phyloP scores from a whole-genome alignment of 2,329 filamentous ascomycete genomes.

The Alternaria angustiovoidea region DNA sequence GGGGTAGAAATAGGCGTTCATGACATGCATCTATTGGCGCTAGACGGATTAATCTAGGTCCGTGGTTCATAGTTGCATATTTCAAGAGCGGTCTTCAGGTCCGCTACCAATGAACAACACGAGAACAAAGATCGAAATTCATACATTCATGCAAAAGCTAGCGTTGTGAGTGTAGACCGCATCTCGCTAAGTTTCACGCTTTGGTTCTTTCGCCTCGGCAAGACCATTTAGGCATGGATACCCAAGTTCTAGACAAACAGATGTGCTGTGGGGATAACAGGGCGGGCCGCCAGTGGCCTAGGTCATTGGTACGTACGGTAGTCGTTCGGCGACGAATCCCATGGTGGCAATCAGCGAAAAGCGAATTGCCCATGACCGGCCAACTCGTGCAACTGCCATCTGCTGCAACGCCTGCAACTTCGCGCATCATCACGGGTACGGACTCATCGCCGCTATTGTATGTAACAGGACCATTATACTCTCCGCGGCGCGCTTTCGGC shows the following conservation, averaged over 20 bases:
- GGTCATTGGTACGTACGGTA: slow-evolving; percentile 3
- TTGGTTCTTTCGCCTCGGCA: not conserved
- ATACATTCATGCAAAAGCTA: not conserved
- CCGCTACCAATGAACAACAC: not conserved
- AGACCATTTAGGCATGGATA: not conserved
- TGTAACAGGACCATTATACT: not conserved
- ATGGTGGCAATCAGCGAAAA: slow-evolving; percentile 1
- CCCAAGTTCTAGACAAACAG: not conserved
- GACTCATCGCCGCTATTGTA: not conserved
- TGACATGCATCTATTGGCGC: slow-evolving; percentile 5
- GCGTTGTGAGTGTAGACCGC: not conserved
- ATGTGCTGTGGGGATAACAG: not conserved
- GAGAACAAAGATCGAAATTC: not conserved
- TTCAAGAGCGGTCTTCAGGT: not conserved
- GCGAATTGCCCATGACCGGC: slow-evolving; percentile 1
- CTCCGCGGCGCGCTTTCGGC: slow-evolving; percentile 1
- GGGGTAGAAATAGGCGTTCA: not conserved
- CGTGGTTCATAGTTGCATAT: not conserved
- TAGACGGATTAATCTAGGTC: not conserved
- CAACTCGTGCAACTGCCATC: not conserved
- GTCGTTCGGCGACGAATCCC: slow-evolving; percentile 9
- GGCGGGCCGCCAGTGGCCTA: not conserved
- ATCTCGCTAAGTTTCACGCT: not conserved
- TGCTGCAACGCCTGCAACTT: slow-evolving; percentile 7
- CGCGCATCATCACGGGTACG: not conserved